Evolutionary conservation across 2,329 filamentous ascomycete species (phyloP).

Genomic region (Celoporthe dispersa): DNA sequence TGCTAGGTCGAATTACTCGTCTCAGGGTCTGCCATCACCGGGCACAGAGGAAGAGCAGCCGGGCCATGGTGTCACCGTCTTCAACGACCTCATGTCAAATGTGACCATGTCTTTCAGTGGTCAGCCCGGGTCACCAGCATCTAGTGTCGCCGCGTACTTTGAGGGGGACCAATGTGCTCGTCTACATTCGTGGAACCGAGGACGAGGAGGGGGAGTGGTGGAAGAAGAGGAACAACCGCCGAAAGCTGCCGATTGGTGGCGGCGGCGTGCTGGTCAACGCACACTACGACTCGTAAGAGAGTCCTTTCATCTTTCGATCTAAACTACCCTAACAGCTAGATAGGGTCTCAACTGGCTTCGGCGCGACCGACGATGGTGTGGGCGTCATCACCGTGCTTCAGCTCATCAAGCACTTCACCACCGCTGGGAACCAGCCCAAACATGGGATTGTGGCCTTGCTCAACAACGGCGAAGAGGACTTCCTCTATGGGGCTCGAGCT

Average conservation of each 20-base stretch:
- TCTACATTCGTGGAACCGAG: constrained; percentile 84
- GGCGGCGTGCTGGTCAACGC: constrained; percentile 91
- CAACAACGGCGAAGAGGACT: constrained; percentile 97
- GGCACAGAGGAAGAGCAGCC: constrained; percentile 11
- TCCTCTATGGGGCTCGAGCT: constrained; percentile 81
- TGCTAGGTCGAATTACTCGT: constrained; percentile 18
- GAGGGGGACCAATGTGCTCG: constrained; percentile 90
- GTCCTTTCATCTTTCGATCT: not conserved
- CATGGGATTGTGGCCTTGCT: constrained; percentile 82
- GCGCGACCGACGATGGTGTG: constrained; percentile 92
- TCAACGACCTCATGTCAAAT: constrained; percentile 81
- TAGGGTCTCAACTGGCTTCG: constrained; percentile 82
- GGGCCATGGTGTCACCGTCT: constrained; percentile 62
- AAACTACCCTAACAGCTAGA: constrained; percentile 14
- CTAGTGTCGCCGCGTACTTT: constrained; percentile 70
- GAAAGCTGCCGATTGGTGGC: constrained; percentile 57
- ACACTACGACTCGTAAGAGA: constrained; percentile 76
- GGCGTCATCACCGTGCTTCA: constrained; percentile 87
- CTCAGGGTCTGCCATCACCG: not conserved
- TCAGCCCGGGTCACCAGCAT: constrained; percentile 49
- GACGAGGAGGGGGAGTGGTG: constrained; percentile 78
- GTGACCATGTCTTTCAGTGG: constrained; percentile 55
- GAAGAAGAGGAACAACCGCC: constrained; percentile 49
- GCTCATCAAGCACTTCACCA: constrained; percentile 84
- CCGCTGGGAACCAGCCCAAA: constrained; percentile 70